Evolutionary conservation across 2,329 filamentous ascomycete genomes (phyloP), one percentile per base, ranked within the genome.

Genomic region (Simplicillium aogashimaense): DNA sequence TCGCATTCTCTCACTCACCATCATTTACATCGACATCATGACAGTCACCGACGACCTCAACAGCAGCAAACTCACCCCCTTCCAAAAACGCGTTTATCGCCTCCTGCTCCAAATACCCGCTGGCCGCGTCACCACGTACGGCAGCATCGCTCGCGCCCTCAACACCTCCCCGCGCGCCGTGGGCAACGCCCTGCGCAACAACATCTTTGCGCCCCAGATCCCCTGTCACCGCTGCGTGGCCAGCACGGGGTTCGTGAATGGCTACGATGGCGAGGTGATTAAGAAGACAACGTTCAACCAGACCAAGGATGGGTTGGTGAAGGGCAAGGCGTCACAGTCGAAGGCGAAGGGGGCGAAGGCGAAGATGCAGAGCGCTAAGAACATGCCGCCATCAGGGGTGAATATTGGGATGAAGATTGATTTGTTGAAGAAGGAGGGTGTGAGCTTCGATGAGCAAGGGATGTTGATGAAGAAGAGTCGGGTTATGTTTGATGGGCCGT

Each of bases 21-120:
- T 9, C 20, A 1, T 64, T 67, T 38, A 80, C 65, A 17, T 56
- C 54, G 20, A 5, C 20, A 25, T 9, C 5, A 25, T 25, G 9
- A 9, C 6, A 5, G 20, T 25, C 20, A 5, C 9, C 20, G 20
- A 25, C 5, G 20, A 25, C 20, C 20, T 25, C 20, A 25, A 25
- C 20, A 25, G 20, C 20, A 25, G 20, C 20, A 25, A 25, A 25
- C 34, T 43, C 33, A 43, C 41, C 11, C 36, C 41, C 20, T 43
- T 43, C 5, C 41, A 43, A 15, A 15, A 17, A 13, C 37, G 41
- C 37, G 41, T 43, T 34, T 43, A 31, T 13, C 28, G 29, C 29
- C 41, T 43, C 14, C 37, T 43, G 14, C 11, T 14, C 18, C 37
- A 43, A 29, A 37, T 43, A 7, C 41, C 41, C 37, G 28, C 37